These are phyloP conservation scores for Hericium erinaceus DNA, from an alignment of 768 basidiomycete genomes.

Conservation along the genomic window DNA sequence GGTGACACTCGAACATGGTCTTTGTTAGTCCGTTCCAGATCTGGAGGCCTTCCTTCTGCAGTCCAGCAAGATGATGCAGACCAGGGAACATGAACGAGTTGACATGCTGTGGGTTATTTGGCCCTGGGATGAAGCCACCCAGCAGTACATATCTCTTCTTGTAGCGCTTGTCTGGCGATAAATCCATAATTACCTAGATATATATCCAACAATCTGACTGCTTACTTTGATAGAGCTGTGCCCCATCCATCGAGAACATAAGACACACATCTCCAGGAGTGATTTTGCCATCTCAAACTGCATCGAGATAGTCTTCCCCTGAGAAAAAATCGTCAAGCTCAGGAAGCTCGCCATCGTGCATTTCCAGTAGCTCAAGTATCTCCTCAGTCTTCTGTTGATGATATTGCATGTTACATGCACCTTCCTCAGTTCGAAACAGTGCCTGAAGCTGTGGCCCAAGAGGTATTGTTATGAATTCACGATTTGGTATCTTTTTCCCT, in stretches of 20 bases:
- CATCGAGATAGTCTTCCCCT: slow-evolving; percentile 19
- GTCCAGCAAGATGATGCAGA: slow-evolving; percentile 23
- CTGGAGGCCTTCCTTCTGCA: slow-evolving; percentile 18
- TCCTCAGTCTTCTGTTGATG: too few species aligned
- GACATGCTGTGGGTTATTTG: slow-evolving; percentile 23
- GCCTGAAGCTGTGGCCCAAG: too few species aligned
- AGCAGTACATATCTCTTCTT: slow-evolving; percentile 25
- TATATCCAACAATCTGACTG: slow-evolving; percentile 24
- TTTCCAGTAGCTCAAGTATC: too few species aligned
- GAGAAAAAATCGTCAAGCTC: slow-evolving; percentile 22
- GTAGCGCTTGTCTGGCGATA: slow-evolving; percentile 19
- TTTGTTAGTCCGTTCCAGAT: slow-evolving; percentile 17
- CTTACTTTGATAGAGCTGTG: slow-evolving; percentile 31
- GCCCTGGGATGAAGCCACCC: slow-evolving; percentile 23
- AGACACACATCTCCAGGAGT: slow-evolving; percentile 23
- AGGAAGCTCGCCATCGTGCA: too few species aligned
- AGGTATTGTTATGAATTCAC: too few species aligned
- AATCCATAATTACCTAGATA: slow-evolving; percentile 30
- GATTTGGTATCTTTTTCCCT: too few species aligned
- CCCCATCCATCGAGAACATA: slow-evolving; percentile 30
- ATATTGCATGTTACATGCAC: too few species aligned
- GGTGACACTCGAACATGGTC: not conserved
- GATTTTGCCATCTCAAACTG: slow-evolving; percentile 10
- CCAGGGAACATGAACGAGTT: slow-evolving; percentile 24
- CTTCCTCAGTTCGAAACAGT: too few species aligned